phyloP scores from a whole-genome alignment of 1,284 basidiomycete genomes.

The Apiotrichum brassicae region DNA sequence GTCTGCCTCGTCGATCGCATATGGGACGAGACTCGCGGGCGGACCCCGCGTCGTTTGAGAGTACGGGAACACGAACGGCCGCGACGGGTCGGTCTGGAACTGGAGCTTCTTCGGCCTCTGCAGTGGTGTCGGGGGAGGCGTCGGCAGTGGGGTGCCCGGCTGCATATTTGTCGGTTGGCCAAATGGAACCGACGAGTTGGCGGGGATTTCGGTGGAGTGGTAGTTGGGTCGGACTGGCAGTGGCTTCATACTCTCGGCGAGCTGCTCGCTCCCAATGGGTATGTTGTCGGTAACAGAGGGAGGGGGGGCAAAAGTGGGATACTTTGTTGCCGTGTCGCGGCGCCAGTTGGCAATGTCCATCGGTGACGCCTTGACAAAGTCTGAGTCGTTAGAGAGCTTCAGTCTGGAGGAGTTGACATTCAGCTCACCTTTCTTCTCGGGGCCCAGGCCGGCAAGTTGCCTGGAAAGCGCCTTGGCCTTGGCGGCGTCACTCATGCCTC shows the following conservation, averaged over 20 bases:
- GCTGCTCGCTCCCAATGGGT: slow-evolving; percentile 51
- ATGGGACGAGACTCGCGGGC: slow-evolving; percentile 62
- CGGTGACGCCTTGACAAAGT: slow-evolving; percentile 73
- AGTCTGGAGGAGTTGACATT: no score
- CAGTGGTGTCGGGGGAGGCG: slow-evolving; percentile 71
- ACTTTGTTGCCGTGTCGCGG: slow-evolving; percentile 84
- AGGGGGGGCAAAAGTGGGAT: slow-evolving; percentile 77
- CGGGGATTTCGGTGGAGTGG: slow-evolving; percentile 50
- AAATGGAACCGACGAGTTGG: slow-evolving; percentile 17
- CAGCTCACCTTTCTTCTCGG: slow-evolving; percentile 54
- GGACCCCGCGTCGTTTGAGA: slow-evolving; percentile 52
- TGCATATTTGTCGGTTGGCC: slow-evolving; percentile 32
- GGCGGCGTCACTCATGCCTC: slow-evolving; percentile 78
- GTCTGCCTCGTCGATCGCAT: slow-evolving; percentile 92
- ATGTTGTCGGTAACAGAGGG: slow-evolving; percentile 45
- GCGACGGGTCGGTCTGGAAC: slow-evolving; percentile 92
- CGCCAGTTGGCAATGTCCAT: slow-evolving; percentile 81
- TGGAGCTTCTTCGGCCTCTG: slow-evolving; percentile 93
- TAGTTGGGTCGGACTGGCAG: slow-evolving; percentile 89
- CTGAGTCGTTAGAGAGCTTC: slow-evolving; percentile 23
- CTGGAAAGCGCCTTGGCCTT: slow-evolving; percentile 79
- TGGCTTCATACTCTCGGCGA: slow-evolving; percentile 86
- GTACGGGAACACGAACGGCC: slow-evolving; percentile 95
- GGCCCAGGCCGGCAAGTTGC: slow-evolving; percentile 67
- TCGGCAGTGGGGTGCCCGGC: slow-evolving; percentile 77